Evolutionary conservation across 2,329 filamentous ascomycete genomes (phyloP).

Genomic region (Ophiostoma angusticollis): DNA sequence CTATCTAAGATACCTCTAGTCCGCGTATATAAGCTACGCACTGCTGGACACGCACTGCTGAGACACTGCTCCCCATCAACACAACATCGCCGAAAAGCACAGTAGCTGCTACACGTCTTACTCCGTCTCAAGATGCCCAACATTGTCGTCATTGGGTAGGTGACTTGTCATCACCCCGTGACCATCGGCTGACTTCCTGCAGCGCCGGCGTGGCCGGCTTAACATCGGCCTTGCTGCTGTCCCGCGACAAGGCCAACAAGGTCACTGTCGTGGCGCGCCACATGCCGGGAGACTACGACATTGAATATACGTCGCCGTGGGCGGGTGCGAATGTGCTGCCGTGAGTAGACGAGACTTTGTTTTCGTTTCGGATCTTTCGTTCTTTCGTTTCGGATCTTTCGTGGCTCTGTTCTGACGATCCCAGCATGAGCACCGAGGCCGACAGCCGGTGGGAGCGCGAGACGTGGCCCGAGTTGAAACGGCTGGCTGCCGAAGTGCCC

Average conservation of each 20-base stretch:
- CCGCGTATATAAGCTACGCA: no score
- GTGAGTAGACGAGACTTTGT: no score
- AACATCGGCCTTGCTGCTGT: slow-evolving; percentile 36
- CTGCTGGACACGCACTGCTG: no score
- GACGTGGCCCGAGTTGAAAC: slow-evolving; percentile 50
- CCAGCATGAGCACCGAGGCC: slow-evolving; percentile 30
- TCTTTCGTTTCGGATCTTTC: no score
- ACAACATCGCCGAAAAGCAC: no score
- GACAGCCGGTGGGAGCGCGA: slow-evolving; percentile 45
- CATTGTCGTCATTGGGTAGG: slow-evolving; percentile 28
- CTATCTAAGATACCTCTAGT: no score
- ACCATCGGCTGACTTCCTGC: not conserved
- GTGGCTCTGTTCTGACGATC: not conserved
- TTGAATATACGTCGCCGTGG: slow-evolving; percentile 84
- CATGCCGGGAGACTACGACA: slow-evolving; percentile 87
- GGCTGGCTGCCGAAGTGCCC: slow-evolving; percentile 49
- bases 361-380: no score
- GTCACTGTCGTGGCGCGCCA: slow-evolving; percentile 50
- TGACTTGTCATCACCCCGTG: not conserved
- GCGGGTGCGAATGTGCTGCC: slow-evolving; percentile 72
- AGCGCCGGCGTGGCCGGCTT: slow-evolving; percentile 39
- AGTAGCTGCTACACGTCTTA: not conserved
- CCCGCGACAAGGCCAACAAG: slow-evolving; percentile 29
- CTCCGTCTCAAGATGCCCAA: slow-evolving; percentile 22
- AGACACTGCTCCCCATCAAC: no score